Base-by-base conservation (phyloP, 2,329 filamentous ascomycete genomes). In the Venturia carpophila region DNA sequence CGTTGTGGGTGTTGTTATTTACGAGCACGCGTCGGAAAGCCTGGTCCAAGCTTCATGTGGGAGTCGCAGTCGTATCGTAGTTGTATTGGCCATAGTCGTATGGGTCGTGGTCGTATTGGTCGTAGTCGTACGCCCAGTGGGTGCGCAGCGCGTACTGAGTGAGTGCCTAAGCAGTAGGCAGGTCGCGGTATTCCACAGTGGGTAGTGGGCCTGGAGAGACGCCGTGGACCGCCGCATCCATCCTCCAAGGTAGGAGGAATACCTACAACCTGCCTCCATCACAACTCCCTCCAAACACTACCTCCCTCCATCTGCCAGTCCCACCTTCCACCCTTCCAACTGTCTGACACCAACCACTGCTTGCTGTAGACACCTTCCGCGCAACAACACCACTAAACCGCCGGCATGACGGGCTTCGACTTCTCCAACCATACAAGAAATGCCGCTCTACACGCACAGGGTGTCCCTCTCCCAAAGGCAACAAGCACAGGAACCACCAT, bases 371-470 rank as follows among this genome's bases (percentile, higher is more conserved):
- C 45, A 24, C 3, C 42, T 27, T 3, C 21, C 21, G 6, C n/a
- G 11, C 11, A 45, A 61, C n/a, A 45, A 42, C 60, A 61, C 19
- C 37, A 61, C n/a, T n/a, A 61, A 45, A 43, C 60, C 60, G 49
- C 69, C 79, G 87, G 74, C 73, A 99, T 99, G 94, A 88, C 90
- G 73, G 92, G 92, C 81, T 96, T 97, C 84, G 92, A 97, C 82
- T 99, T 99, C 84, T 95, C 92, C 78, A 99, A 99, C 84, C 94
- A 97, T 86, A 96, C 96, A 85, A 91, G 94, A 83, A 99, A 99
- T 86, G 87, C 89, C 76, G 93, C 93, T 69, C 87, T 99, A 71
- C 93, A 97, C 78, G 91, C 93, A 72, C 87, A 89, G 79, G 95
- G 95, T 71, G 89, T 97, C 63, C 94, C 94, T 68, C 83, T 97